phyloP scores from a whole-genome alignment of 2,329 filamentous ascomycete species.

The Albophoma yamanashiensis region DNA sequence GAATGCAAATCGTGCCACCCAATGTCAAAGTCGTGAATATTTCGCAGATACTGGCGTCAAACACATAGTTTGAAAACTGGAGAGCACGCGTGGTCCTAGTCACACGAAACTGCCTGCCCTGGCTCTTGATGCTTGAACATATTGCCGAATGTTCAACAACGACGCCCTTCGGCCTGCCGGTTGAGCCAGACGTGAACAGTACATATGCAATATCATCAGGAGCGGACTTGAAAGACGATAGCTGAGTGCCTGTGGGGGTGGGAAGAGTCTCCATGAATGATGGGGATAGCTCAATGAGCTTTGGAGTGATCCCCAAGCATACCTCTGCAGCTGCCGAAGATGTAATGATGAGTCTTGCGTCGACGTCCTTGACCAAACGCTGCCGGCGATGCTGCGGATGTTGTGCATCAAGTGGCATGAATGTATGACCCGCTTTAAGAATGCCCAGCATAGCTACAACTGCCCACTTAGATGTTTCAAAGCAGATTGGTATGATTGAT shows the following conservation, averaged over 20 bases:
- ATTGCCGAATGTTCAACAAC: slow-evolving; percentile 10
- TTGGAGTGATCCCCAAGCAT: neutral
- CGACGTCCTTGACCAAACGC: neutral
- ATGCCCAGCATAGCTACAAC: slow-evolving; percentile 8
- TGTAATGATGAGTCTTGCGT: neutral
- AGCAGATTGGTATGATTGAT: slow-evolving; percentile 1
- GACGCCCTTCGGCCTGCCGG: slow-evolving; percentile 13
- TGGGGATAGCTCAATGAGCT: neutral
- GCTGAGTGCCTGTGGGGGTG: neutral
- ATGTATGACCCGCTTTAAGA: slow-evolving; percentile 7
- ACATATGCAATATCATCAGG: slow-evolving; percentile 8
- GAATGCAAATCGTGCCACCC: slow-evolving; percentile 5
- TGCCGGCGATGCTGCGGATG: slow-evolving; percentile 1
- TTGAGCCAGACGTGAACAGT: slow-evolving; percentile 14
- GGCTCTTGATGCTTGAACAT: neutral
- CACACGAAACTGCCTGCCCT: slow-evolving; percentile 1
- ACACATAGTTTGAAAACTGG: slow-evolving; percentile 5
- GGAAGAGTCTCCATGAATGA: neutral
- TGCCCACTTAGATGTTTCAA: slow-evolving; percentile 5
- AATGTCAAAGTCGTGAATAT: slow-evolving; percentile 3
- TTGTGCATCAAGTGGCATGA: slow-evolving; percentile 5
- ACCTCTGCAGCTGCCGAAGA: neutral
- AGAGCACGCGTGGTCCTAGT: slow-evolving; percentile 1
- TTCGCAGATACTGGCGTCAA: slow-evolving; percentile 4
- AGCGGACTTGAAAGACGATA: neutral